A percentile compares a stretch with the other conserved stretches of the same genome.
Evolutionary conservation across 257 asterid species (phyloP).

Genomic region (Solanum bulbocastanum): DNA sequence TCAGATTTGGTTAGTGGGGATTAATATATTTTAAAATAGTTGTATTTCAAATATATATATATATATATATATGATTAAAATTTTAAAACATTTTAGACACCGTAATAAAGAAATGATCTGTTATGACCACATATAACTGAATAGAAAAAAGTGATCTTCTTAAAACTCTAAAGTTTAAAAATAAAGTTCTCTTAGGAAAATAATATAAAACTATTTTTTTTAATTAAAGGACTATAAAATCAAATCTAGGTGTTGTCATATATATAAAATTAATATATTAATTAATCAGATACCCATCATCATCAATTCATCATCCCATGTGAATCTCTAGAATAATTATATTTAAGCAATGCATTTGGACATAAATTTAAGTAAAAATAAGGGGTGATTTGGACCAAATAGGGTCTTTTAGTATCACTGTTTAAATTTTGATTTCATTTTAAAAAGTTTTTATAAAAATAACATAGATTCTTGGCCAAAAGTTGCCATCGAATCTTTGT

Average conservation of each 20-base stretch:
- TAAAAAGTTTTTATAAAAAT: not conserved
- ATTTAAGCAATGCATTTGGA: not conserved
- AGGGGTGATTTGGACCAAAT: not conserved
- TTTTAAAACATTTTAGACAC: no score
- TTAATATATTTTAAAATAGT: not conserved
- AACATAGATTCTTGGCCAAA: no score
- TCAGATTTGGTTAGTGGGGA: not conserved
- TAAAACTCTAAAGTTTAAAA: no score
- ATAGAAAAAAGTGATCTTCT: no score
- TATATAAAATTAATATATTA: no score
- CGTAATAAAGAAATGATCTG: no score
- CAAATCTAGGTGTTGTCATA: no score
- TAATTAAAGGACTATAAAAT: not conserved
- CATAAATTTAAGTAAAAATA: not conserved
- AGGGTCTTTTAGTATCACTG: not conserved
- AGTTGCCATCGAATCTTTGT: no score
- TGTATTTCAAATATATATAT: not conserved
- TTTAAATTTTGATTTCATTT: not conserved
- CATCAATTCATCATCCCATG: not conserved
- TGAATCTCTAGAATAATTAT: not conserved
- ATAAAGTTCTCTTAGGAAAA: no score
- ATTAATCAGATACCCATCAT: not conserved
- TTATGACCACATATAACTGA: no score
- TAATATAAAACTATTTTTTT: no score
- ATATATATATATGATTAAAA: no score